Evolutionary conservation across 1,284 basidiomycete species (phyloP).

Genomic region (Retiboletus flavoniger): DNA sequence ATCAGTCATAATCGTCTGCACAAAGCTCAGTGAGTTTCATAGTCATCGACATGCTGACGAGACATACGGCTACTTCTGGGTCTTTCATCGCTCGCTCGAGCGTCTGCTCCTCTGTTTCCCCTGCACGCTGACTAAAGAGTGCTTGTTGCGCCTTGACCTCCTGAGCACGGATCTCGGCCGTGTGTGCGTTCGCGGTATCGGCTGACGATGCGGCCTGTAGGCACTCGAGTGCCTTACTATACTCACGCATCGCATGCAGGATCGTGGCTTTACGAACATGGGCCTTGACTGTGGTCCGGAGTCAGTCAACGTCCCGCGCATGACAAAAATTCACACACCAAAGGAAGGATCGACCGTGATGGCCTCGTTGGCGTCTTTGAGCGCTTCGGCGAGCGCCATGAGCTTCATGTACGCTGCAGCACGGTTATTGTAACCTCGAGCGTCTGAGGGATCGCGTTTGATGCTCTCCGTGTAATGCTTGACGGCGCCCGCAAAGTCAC

Average conservation of each 20-base stretch:
- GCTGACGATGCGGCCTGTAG: constrained; percentile 72
- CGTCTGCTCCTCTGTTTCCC: constrained; percentile 92
- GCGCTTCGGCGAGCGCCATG: constrained; percentile 88
- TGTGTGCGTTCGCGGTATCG: constrained; percentile 78
- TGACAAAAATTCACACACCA: constrained; percentile 42
- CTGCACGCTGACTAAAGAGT: constrained; percentile 77
- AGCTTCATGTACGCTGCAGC: constrained; percentile 97
- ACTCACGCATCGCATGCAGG: constrained; percentile 89
- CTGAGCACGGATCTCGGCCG: constrained; percentile 76
- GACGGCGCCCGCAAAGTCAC: constrained; percentile 90
- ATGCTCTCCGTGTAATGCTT: constrained; percentile 94
- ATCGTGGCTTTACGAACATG: constrained; percentile 94
- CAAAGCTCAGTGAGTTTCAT: constrained; percentile 8
- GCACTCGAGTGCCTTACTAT: constrained; percentile 82
- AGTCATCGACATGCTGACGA: neutral
- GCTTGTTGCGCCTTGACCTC: constrained; percentile 82
- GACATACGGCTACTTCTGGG: constrained; percentile 88
- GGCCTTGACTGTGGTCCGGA: constrained; percentile 72
- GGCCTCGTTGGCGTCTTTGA: constrained; percentile 94
- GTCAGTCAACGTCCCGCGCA: neutral
- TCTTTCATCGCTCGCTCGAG: constrained; percentile 94
- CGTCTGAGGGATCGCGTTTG: constrained; percentile 90
- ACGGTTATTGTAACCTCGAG: constrained; percentile 95
- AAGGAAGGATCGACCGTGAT: constrained; percentile 90
- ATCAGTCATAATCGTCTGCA: constrained; percentile 78